Conservation (phyloP, 257 asterid species). For the Cinchona pubescens region DNA sequence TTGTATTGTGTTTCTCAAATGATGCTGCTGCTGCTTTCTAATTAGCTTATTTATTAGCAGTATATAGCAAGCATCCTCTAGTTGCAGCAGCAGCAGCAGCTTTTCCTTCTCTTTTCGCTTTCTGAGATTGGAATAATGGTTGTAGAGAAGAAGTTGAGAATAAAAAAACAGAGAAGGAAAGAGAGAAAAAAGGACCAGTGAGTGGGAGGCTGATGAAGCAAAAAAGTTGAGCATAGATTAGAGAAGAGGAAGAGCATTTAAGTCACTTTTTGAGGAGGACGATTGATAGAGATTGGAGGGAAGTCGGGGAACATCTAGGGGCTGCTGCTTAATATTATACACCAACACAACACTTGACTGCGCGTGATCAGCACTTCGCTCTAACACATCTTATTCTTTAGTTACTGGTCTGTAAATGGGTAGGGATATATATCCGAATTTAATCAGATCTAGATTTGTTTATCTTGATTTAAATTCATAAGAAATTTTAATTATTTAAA, state of each 20-base stretch:
- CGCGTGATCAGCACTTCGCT: constrained; percentile 14
- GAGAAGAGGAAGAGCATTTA: not conserved
- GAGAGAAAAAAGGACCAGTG: too few species aligned
- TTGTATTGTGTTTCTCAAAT: too few species aligned
- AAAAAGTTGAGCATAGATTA: not conserved
- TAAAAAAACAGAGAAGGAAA: not conserved
- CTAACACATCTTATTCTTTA: not conserved
- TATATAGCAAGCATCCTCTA: too few species aligned
- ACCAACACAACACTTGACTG: constrained; percentile 10
- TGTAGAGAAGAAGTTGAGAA: not conserved
- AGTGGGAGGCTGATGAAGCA: too few species aligned
- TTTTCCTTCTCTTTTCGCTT: not conserved
- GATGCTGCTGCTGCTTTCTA: not conserved
- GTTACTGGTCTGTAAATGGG: too few species aligned
- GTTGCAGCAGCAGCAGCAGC: too few species aligned
- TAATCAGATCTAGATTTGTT: too few species aligned
- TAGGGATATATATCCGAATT: too few species aligned
- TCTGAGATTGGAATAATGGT: not conserved
- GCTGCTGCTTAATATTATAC: constrained; percentile 2
- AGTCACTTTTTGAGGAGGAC: not conserved
- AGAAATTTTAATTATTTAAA: too few species aligned
- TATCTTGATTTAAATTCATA: too few species aligned
- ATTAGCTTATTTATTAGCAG: not conserved
- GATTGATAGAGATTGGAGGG: not conserved
- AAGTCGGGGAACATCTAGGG: too few species aligned